Evolutionary conservation across 306 rosid genomes (phyloP).

Genomic region (Geum urbanum): DNA sequence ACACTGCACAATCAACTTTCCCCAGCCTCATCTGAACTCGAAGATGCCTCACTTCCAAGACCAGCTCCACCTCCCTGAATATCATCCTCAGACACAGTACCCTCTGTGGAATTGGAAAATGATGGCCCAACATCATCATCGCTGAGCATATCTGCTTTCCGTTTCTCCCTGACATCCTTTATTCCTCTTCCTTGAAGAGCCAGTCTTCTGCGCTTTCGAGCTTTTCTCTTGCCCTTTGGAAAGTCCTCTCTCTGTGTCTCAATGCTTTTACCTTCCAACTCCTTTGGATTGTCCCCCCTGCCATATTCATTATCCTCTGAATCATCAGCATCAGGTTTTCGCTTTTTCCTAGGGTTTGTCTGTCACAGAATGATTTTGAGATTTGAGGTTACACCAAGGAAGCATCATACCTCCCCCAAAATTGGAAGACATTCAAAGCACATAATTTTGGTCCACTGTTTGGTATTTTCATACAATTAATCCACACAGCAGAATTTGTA

Average conservation of each 20-base stretch:
- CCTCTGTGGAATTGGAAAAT: constrained; percentile 70
- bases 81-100: constrained; percentile 72
- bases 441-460: not conserved
- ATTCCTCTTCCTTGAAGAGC: constrained; percentile 90
- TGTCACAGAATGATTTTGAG: constrained; percentile 34
- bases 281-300: constrained; percentile 54
- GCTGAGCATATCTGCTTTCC: constrained; percentile 42
- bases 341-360: constrained; percentile 89
- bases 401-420: not conserved
- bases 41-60: constrained; percentile 60
- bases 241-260: constrained; percentile 76
- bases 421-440: not conserved
- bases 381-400: constrained; percentile 21
- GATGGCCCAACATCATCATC: constrained; percentile 66
- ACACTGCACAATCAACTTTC: constrained; percentile 10
- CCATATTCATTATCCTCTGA: constrained; percentile 72
- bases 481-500: too few relatives aligned
- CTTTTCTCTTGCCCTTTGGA: constrained; percentile 96
- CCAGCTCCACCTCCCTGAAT: constrained; percentile 48
- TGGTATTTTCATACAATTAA: too few relatives aligned
- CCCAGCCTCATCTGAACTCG: constrained; percentile 68
- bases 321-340: constrained; percentile 81
- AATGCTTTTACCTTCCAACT: constrained; percentile 62
- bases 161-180: constrained; percentile 69
- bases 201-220: constrained; percentile 82